Evolutionary conservation across 108 stramenopile species (phyloP), one percentile per base, ranked within the genome.

Genomic region (Fragilariopsis cylindrus): DNA sequence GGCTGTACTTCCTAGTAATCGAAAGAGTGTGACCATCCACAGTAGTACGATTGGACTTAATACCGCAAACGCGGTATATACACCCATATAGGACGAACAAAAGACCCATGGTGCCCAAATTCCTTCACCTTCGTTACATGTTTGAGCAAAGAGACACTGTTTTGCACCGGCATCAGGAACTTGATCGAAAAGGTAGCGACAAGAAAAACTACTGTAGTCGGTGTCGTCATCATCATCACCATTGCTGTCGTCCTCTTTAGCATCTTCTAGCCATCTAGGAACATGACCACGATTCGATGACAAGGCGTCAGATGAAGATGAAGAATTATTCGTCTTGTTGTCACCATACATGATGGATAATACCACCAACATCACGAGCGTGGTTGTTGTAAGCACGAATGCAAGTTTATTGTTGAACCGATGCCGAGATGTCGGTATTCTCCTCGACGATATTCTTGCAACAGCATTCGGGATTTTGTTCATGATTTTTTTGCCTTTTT

Each of bases 1-100:
- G 43, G 98, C 98, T 12, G 98, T 98, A 43, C 84, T 80, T 8
- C 97, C 97, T 73, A 99, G 65, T 73, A 98, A 73, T 11, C 85
- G 88, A 76, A 97, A 96, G n/a, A 97, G 60, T 44, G 91, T 60
- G 7, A 92, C 85, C 70, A 95, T 77, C 86, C 84, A 88, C 0
- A 95, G 39, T 19, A 91, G 66, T 6, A 91, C 45, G 49, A 88
- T 39, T 21, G 91, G 94, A 58, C 81, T 79, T 42, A 95, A 58
- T 13, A 89, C 40, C 15, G 72, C 57, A 52, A 83, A 76, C 81
- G 84, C 85, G 40, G 73, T 53, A 7, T 74, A 47, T 3, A 79
- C 71, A 30, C 79, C 73, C 15, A 81, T 53, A 19, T 16, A 18
- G 18, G 79, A 73, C 4, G 52, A 65, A 43, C 93, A 94, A 82